These are phyloP conservation scores for Rhodosporidiobolus sp. DNA, from an alignment of 768 basidiomycete species.

Conservation along the genomic window DNA sequence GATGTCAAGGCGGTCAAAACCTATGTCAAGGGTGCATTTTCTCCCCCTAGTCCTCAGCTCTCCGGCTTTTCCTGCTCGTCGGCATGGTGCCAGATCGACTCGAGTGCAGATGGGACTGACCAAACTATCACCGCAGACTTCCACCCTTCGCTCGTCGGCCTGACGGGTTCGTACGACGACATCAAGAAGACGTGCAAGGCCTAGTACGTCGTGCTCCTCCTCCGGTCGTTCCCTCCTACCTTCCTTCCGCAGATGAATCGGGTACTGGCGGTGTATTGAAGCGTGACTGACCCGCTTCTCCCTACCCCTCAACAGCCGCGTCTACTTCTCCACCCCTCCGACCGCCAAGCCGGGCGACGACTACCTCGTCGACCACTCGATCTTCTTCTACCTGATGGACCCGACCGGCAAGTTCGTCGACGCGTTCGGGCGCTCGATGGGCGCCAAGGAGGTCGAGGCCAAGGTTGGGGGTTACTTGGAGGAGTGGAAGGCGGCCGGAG, in stretches of 20 bases:
- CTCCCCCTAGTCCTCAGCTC: neutral
- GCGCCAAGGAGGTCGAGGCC: conserved; percentile 61
- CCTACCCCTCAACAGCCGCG: conserved; percentile 54
- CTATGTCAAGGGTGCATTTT: conserved; percentile 50
- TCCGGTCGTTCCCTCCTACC: neutral
- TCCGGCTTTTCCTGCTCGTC: neutral
- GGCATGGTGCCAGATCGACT: neutral
- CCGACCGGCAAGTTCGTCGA: conserved; percentile 90
- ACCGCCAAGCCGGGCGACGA: conserved; percentile 74
- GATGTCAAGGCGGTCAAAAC: conserved; percentile 53
- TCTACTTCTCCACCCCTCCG: conserved; percentile 92
- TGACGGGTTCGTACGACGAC: conserved; percentile 78
- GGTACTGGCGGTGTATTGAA: too few relatives aligned
- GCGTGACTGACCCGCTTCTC: neutral
- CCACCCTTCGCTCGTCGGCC: conserved; percentile 81
- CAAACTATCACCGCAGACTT: conserved; percentile 62
- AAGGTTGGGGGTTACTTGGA: conserved; percentile 51
- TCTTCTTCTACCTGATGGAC: conserved; percentile 89
- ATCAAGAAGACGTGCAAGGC: conserved; percentile 87
- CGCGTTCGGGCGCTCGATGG: conserved; percentile 84
- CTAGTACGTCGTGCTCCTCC: conserved; percentile 52
- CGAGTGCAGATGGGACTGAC: neutral
- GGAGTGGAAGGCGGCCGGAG: conserved; percentile 46
- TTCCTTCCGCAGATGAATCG: too few relatives aligned
- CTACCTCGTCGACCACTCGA: conserved; percentile 79